Evolutionary conservation across 1,139 yeast species (phyloP).

Genomic region (Hyphopichia wangnamkhiaoensis): DNA sequence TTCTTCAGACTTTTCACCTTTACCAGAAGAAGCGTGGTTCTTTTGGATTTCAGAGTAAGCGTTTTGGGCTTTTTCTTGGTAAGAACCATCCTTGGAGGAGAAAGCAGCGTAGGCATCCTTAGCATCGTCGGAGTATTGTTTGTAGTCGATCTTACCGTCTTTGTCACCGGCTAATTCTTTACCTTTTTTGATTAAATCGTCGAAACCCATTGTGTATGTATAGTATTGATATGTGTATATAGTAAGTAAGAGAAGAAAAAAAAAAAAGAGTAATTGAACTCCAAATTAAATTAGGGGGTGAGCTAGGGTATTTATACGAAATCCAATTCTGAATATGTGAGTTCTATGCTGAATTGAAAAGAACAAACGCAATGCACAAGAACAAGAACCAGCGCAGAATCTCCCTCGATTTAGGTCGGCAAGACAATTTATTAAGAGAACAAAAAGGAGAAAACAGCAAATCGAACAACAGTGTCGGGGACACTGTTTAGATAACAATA

Average conservation of each 20-base stretch:
- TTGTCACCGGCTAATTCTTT: conserved; percentile 21
- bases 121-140: conserved; percentile 30
- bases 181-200: conserved; percentile 43
- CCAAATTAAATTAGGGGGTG: background rate
- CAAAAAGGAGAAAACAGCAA: no score
- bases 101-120: conserved; percentile 34
- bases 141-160: conserved; percentile 17
- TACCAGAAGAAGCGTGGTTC: conserved; percentile 10
- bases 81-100: conserved; percentile 30
- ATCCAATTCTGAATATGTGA: background rate
- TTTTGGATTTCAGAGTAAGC: conserved; percentile 28
- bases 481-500: no score
- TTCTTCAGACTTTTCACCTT: conserved; percentile 8
- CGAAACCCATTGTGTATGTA: conserved; percentile 23
- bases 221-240: background rate
- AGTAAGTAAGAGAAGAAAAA: conserved; percentile 2
- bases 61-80: conserved; percentile 34
- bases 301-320: background rate
- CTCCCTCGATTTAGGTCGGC: no score
- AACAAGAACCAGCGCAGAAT: no score
- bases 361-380: no score
- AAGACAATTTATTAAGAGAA: no score
- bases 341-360: no score
- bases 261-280: conserved; percentile 2
- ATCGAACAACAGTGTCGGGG: no score